These are phyloP conservation scores for Mortierella sp. DNA, from an alignment of 371 early-diverging fungal genomes.

Conservation along the genomic window DNA sequence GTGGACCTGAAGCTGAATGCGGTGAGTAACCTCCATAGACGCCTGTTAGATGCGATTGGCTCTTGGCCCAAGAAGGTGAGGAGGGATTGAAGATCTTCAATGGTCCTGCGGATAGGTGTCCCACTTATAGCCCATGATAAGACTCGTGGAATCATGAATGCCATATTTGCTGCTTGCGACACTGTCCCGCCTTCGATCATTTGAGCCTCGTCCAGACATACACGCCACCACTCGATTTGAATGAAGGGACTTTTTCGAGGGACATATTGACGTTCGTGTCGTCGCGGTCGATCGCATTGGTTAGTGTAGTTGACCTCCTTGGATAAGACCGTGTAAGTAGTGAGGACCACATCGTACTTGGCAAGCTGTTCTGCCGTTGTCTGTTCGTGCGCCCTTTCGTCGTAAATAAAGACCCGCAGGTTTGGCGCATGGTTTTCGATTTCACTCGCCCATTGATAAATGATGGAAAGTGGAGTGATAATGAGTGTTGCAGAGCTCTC, in stretches of 20 bases:
- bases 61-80: constrained; percentile 58
- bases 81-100: constrained; percentile 64
- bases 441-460: constrained; percentile 74
- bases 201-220: constrained; percentile 71
- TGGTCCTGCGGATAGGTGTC: constrained; percentile 66
- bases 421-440: constrained; percentile 61
- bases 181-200: constrained; percentile 66
- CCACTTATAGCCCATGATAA: constrained; percentile 80
- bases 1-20: constrained; percentile 23
- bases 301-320: constrained; percentile 63
- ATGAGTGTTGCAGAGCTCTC: constrained; percentile 65
- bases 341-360: constrained; percentile 66
- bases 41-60: constrained; percentile 39
- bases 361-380: constrained; percentile 51
- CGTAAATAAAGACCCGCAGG: constrained; percentile 41
- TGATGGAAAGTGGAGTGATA: constrained; percentile 69
- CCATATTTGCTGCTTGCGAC: constrained; percentile 63
- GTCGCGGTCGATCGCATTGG: constrained; percentile 30
- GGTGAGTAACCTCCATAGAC: constrained; percentile 28
- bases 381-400: constrained; percentile 47
- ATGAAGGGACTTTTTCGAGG: constrained; percentile 61
- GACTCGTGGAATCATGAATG: constrained; percentile 64
- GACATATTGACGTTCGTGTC: constrained; percentile 53
- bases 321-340: constrained; percentile 66
- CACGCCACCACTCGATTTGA: constrained; percentile 69